phyloP scores from a whole-genome alignment of 208 protist genomes.

The Wallacemonas collosoma region DNA sequence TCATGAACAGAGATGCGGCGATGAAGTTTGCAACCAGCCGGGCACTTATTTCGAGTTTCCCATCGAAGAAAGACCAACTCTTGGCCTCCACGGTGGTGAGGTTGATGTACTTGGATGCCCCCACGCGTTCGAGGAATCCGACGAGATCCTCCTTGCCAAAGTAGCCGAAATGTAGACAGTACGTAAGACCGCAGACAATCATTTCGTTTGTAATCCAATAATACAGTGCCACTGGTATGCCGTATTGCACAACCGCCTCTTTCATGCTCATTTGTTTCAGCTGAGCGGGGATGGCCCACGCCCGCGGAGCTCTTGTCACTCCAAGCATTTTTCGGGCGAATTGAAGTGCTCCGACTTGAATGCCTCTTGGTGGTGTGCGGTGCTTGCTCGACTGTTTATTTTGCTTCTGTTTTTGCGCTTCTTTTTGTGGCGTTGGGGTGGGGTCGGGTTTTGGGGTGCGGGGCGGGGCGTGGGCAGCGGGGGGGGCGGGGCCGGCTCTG shows the following conservation, averaged over 20 bases:
- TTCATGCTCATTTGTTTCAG: slow-evolving; percentile 30
- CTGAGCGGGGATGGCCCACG: neutral
- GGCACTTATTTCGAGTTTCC: slow-evolving; percentile 37
- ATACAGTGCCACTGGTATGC: slow-evolving; percentile 34
- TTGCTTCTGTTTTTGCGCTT: neutral
- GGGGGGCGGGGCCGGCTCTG: neutral
- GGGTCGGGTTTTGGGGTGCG: neutral
- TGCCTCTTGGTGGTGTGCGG: too few relatives aligned
- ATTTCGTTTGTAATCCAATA: slow-evolving; percentile 64
- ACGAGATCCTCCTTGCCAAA: slow-evolving; percentile 57
- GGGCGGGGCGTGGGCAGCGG: neutral
- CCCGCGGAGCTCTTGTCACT: neutral
- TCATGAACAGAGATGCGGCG: slow-evolving; percentile 61
- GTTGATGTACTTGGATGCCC: slow-evolving; percentile 42
- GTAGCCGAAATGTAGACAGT: slow-evolving; percentile 52
- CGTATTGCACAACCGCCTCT: slow-evolving; percentile 34
- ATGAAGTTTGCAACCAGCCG: slow-evolving; percentile 55
- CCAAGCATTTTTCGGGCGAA: neutral
- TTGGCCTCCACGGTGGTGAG: slow-evolving; percentile 38
- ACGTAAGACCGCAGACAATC: slow-evolving; percentile 49
- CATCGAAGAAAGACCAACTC: slow-evolving; percentile 49
- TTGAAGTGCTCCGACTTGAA: too few relatives aligned
- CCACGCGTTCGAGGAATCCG: slow-evolving; percentile 38
- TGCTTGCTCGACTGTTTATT: too few relatives aligned
- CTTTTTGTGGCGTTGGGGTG: too few relatives aligned